Base-by-base conservation (phyloP, 2,329 filamentous ascomycete species). In the Fusarium albosuccineum region DNA sequence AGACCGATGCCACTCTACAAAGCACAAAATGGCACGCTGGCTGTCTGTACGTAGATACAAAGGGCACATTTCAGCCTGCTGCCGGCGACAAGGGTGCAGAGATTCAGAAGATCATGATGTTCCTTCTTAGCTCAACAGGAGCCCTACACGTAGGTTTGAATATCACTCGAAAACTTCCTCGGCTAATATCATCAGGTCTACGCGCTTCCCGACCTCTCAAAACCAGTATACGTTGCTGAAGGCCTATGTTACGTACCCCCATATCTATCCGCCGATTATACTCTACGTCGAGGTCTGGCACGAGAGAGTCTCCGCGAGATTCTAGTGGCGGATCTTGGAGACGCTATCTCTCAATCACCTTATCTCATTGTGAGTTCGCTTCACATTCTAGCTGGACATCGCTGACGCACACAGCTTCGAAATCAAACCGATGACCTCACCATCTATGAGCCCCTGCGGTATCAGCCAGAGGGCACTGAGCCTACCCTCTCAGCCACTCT, bases 311-410 rank as follows among this genome's bases (percentile, higher is more conserved):
- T 99, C 8, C 87, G 89, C 1, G 95, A 99, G 77, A 86, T 97
- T 5, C 75, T 97, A 8, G 87, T 97, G 6, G 91, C 94, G 34
- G 91, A 98, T 68, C 85, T 99, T 11, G 96, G 96, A 27, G 93
- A 97, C 73, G 80, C 84, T 5, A 88, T 88, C 9, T 84, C 85
- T 22, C 89, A 87, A 63, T 88, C 86, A 3, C 93, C 95, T 7
- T 93, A 97, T 76, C 82, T 99, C 17, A 90, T 98, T 70, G 92
- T 95, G 82, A 80, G 90, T 78, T 30, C 17, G 3, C 27, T 13
- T 3, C 4, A 14, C 3, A 1, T 13, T 5, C 26, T 39, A 0
- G 0, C 14, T 9, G 10, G 5, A 8, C 5, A 30, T 41, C 6
- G 48, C 64, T 64, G 8, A 62, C 30, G 16, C 58, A 64, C 11